Evolutionary conservation across 2,329 filamentous ascomycete species (phyloP), one percentile per base, ranked within the genome.

Genomic region (Botrytis aclada): DNA sequence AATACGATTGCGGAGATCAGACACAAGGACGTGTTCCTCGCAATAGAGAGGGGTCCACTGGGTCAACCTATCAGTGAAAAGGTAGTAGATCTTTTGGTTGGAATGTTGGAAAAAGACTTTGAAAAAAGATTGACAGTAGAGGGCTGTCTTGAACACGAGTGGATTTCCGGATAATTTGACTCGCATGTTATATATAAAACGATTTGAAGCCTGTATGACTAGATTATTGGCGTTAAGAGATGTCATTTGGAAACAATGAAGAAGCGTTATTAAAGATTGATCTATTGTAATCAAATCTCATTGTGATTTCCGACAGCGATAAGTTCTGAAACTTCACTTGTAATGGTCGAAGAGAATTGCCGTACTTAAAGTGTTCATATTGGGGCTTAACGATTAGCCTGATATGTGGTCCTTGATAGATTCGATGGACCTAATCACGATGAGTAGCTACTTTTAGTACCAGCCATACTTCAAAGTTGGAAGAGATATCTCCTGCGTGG

Each of bases 21-120:
- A 43, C 29, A 41, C 8, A 9, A 1, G 14, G n/a, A n/a, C 1
- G 6, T 2, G 22, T 10, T 0, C 4, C 22, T 18, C 7, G 61
- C 8, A 29, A 25, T 47, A 1, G 45, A 47, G 20, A 47, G 20
- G 20, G 20, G 45, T 22, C 3, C 45, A 9, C 45, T 47, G 45
- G 20, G 45, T 47, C 45, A 25, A 4, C 45, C 8, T 47, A 47
- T 47, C 45, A 18, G 37, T 65, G 6, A 9, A 47, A 8, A 65
- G 12, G 43, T 41, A 25, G 20, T n/a, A 20, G 63, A 37, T 7
- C 47, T 65, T 37, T n/a, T 51, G 18, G 3, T 4, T 3, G 22
- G 22, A 47, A 65, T 65, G 63, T 37, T 65, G 63, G 22, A 65
- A n/a, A 20, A 8, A 32, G 22, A 65, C 1, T 34, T 37, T 22